Conservation (phyloP, 225 moss, liverwort and hornwort species). For the Physcomitrium patens region DNA sequence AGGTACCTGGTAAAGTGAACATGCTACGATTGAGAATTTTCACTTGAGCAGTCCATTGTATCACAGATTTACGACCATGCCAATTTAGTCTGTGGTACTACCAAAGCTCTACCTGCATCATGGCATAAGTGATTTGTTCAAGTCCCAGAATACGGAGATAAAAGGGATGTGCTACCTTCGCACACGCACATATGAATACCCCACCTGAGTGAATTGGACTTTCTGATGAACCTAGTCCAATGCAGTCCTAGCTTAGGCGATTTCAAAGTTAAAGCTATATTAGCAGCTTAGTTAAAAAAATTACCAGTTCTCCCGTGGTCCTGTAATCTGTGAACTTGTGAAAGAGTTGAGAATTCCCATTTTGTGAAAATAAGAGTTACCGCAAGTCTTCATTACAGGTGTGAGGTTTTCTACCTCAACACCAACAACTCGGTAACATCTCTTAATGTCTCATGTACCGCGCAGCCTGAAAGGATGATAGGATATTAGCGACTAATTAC, state of each 20-base stretch:
- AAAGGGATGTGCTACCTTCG: background rate
- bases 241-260: constrained; percentile 1
- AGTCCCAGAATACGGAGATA: background rate
- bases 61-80: constrained; percentile 5
- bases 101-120: constrained; percentile 40
- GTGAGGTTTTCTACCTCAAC: background rate
- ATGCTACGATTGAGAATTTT: constrained; percentile 8
- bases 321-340: background rate
- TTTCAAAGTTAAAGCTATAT: constrained; percentile 12
- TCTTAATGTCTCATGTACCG: constrained; percentile 28
- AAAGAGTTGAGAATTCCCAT: constrained; percentile 23
- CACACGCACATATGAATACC: background rate
- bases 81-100: constrained; percentile 17
- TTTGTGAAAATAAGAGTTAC: constrained; percentile 27
- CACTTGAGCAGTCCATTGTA: constrained; percentile 18
- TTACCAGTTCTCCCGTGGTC: constrained; percentile 29
- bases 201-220: background rate
- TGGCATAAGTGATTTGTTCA: constrained; percentile 28
- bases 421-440: constrained; percentile 13
- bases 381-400: constrained; percentile 21
- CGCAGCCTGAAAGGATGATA: constrained; percentile 39
- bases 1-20: constrained; percentile 15
- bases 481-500: constrained; percentile 17
- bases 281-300: constrained; percentile 23
- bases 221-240: constrained; percentile 10